These are phyloP conservation scores for Roridomyces roridus DNA, from an alignment of 768 basidiomycete genomes.

Conservation along the genomic window DNA sequence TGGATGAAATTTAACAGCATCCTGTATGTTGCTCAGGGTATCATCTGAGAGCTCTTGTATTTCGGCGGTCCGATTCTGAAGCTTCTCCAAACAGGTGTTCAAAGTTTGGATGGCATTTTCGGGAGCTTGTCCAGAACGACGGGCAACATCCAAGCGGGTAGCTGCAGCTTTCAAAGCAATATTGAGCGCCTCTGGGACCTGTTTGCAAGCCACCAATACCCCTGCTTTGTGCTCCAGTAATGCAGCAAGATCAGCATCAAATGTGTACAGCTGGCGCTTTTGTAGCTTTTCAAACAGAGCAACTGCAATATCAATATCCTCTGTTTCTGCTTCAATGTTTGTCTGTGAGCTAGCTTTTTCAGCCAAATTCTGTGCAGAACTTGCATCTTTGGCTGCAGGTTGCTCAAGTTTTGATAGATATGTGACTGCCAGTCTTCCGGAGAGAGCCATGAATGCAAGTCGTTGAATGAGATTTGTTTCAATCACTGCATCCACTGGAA, in stretches of 20 bases:
- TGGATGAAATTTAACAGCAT: neutral
- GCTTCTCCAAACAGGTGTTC: neutral
- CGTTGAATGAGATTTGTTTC: too few relatives aligned
- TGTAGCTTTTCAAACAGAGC: neutral
- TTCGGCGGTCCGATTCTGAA: neutral
- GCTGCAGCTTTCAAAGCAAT: neutral
- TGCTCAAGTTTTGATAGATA: neutral
- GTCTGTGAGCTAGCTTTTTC: too few relatives aligned
- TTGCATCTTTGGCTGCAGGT: neutral
- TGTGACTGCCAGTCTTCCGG: neutral
- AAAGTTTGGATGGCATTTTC: neutral
- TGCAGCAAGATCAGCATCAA: constrained; percentile 1
- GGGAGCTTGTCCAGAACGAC: neutral
- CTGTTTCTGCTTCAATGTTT: too few relatives aligned
- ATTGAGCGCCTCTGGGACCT: neutral
- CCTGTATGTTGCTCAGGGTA: neutral
- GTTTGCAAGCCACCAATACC: neutral
- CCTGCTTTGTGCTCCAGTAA: neutral
- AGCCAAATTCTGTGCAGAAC: too few relatives aligned
- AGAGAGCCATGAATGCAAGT: neutral
- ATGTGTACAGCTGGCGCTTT: neutral
- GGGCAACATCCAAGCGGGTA: neutral
- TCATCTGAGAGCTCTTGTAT: neutral
- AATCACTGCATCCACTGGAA: too few relatives aligned
- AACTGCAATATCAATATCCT: neutral